Conservation (phyloP, 2,329 filamentous ascomycete species). For the Fusarium annulatum region DNA sequence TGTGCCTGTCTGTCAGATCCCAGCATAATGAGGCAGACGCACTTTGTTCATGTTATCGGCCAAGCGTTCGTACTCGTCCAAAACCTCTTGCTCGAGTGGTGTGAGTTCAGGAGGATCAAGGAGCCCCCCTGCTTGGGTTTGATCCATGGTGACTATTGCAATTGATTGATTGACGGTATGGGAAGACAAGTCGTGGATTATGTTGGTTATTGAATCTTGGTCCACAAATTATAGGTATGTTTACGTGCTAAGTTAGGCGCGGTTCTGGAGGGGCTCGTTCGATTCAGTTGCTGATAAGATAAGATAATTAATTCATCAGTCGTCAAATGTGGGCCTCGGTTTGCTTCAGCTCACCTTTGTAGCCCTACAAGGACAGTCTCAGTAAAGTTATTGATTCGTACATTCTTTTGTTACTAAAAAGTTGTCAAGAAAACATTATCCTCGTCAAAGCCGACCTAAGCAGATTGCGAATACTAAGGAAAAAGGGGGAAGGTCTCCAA, state of each 20-base stretch:
- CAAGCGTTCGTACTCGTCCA: conserved; percentile 91
- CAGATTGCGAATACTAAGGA: conserved; percentile 2
- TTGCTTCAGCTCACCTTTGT: neutral
- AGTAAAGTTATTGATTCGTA: conserved; percentile 17
- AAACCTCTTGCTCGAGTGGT: conserved; percentile 89
- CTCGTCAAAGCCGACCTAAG: conserved; percentile 5
- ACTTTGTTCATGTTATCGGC: conserved; percentile 93
- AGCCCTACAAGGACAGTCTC: neutral
- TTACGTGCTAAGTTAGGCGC: no score
- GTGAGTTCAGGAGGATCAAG: conserved; percentile 69
- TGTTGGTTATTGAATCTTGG: neutral
- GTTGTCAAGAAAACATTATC: conserved; percentile 9
- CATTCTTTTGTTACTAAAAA: conserved; percentile 15
- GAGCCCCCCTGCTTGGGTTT: conserved; percentile 39
- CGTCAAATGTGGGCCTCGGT: neutral
- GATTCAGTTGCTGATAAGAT: conserved; percentile 13
- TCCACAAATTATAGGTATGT: neutral
- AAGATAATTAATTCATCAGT: neutral
- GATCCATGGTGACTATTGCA: conserved; percentile 33
- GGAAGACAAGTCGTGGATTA: neutral
- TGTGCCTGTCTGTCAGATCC: neutral
- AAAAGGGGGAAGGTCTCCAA: neutral
- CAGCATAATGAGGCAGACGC: conserved; percentile 34
- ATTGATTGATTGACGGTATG: neutral
- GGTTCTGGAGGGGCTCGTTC: conserved; percentile 5